These are phyloP conservation scores for Mortierella sp. DNA, from an alignment of 371 early-diverging fungal genomes.

Conservation along the genomic window DNA sequence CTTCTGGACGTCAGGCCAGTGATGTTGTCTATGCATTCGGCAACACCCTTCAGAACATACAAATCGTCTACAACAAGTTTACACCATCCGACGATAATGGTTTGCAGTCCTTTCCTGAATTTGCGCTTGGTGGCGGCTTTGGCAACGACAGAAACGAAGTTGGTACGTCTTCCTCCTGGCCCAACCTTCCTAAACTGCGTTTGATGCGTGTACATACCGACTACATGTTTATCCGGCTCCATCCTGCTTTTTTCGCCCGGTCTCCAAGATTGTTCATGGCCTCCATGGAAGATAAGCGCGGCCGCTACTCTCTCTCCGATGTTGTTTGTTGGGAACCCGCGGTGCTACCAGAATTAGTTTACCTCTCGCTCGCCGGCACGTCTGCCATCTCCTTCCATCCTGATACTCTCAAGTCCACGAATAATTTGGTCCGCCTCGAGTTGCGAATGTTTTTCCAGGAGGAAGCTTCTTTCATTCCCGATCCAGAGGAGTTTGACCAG, in stretches of 20 bases:
- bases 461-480: background rate
- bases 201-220: background rate
- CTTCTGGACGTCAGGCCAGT: background rate
- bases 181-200: background rate
- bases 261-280: background rate
- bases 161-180: background rate
- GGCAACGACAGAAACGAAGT: background rate
- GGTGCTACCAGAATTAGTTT: background rate
- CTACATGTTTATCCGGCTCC: background rate
- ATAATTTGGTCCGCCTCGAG: too few species aligned
- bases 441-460: too few species aligned
- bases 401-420: background rate
- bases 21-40: background rate
- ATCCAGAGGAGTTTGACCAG: background rate
- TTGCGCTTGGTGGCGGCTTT: background rate
- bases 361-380: background rate
- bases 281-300: background rate
- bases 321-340: background rate
- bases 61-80: too few species aligned
- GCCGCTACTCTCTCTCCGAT: background rate
- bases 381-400: background rate
- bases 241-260: background rate
- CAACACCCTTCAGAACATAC: background rate
- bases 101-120: background rate
- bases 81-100: too few species aligned